phyloP scores from a whole-genome alignment of 1,139 yeast genomes.

The Yamadazyma diospyri region DNA sequence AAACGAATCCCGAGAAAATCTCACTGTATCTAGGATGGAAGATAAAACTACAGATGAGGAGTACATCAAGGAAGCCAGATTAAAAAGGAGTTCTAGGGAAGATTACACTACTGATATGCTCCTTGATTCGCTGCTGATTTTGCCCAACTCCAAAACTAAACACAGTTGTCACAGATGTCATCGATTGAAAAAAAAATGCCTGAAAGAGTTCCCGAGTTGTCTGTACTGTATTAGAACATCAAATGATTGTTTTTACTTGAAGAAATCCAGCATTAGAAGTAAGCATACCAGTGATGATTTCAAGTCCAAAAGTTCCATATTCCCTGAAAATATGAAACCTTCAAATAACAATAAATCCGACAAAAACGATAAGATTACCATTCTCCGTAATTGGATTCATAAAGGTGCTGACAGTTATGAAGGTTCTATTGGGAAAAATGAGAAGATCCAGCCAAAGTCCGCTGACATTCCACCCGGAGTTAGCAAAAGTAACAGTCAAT shows the following conservation, averaged over 20 bases:
- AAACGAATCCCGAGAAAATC: too few relatives aligned
- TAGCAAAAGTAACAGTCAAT: not conserved
- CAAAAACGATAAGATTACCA: not conserved
- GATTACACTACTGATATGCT: constrained; percentile 14
- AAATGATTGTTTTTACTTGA: constrained; percentile 34
- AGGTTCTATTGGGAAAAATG: not conserved
- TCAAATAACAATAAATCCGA: not conserved
- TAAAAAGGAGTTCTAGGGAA: constrained; percentile 10
- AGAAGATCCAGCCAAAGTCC: not conserved
- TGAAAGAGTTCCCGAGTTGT: constrained; percentile 37
- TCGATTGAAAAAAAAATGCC: constrained; percentile 41
- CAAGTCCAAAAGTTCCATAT: not conserved
- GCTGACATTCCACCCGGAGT: not conserved
- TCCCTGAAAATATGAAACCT: constrained; percentile 2
- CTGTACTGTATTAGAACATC: constrained; percentile 33
- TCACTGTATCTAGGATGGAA: too few relatives aligned
- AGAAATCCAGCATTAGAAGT: constrained; percentile 1
- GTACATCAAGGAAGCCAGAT: constrained; percentile 8
- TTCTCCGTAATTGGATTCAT: constrained; percentile 7
- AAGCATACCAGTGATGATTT: not conserved
- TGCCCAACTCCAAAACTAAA: constrained; percentile 12
- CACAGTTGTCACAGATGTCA: constrained; percentile 35
- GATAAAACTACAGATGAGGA: too few relatives aligned
- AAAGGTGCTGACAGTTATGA: constrained; percentile 6
- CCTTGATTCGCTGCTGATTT: constrained; percentile 22